Percentiles rank a stretch among this genome's conserved stretches.
Conservation (phyloP, 2,329 filamentous ascomycete species). For the Cercospora nicotianae region DNA sequence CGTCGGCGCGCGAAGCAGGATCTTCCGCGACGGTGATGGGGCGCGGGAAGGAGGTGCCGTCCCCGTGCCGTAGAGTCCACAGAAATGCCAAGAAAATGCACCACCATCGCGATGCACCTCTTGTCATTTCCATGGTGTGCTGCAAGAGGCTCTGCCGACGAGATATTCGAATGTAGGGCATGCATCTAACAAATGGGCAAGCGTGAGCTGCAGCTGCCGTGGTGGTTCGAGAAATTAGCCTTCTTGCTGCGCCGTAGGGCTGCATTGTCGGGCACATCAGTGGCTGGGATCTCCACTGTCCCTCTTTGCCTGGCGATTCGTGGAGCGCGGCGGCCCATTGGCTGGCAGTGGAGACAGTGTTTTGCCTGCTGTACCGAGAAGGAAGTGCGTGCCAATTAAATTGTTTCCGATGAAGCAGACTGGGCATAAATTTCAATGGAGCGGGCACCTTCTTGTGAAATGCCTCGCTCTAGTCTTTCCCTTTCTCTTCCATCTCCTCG, state of each 20-base stretch:
- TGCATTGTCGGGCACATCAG: background rate
- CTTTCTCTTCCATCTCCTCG: background rate
- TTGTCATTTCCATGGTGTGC: background rate
- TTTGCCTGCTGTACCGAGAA: background rate
- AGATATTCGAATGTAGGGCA: background rate
- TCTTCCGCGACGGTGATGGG: background rate
- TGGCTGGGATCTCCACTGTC: conserved; percentile 1
- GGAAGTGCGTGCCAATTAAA: background rate
- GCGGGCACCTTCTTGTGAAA: background rate
- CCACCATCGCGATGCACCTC: background rate
- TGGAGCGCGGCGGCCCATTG: background rate
- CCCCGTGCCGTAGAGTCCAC: background rate
- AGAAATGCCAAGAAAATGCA: background rate
- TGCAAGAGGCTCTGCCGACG: background rate
- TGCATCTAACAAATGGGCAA: background rate
- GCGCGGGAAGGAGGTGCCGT: background rate
- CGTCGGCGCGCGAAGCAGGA: background rate
- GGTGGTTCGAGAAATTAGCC: background rate
- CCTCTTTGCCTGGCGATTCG: background rate
- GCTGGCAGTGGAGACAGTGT: background rate
- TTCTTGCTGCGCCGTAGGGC: conserved; percentile 4
- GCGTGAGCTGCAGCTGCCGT: background rate
- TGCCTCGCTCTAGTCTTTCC: background rate
- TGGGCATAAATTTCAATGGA: background rate
- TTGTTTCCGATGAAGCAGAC: background rate